Base-by-base conservation (phyloP, 1,284 basidiomycete species). In the Melampsora larici-populina region DNA sequence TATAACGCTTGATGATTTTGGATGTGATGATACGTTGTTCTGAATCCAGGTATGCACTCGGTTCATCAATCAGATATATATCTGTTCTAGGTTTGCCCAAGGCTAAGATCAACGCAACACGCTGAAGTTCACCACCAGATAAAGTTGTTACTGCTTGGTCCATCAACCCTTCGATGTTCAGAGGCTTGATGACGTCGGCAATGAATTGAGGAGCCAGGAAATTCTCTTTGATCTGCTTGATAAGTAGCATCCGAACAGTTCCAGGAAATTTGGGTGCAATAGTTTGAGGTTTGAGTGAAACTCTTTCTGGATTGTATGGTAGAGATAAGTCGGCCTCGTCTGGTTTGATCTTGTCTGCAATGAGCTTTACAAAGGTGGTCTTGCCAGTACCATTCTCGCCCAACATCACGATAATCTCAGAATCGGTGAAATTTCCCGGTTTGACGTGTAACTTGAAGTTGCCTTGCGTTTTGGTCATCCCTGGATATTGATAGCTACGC, bases 301-400 rank as follows among this genome's bases (percentile, higher is more conserved):
- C 93, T 29, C 75, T 91, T 86, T 98, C 95, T 2, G 94, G 94
- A 86, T 98, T 98, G 83, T 97, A 88, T 43, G 93, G 95, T 17
- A 97, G 93, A 8, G 89, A 85, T 64, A 93, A 86, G 55, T 89
- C 87, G 43, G 89, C 88, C 84, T 90, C 90, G 85, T 98, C 95
- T 9, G 95, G 94, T 29, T 88, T 89, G 80, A 94, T 90, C 82
- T 86, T 87, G 68, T 94, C 95, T 9, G 93, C 93, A 75, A 98
- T 87, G 73, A 98, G 86, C 80, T 94, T 91, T 79, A 98, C 92
- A 83, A 98, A 92, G 0, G 94, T 98, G 67, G 95, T 97, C 88
- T 98, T 98, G 65, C 94, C 94, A 13, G 93, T 98, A 74, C 94
- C 94, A 85, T 98, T 98, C 87, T 98, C 94, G 79, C 94, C 94